A percentile compares a stretch with the other conserved stretches of the same genome.
These are phyloP conservation scores for Trypanosoma lewisi DNA, from an alignment of 208 protist species.

Conservation along the genomic window DNA sequence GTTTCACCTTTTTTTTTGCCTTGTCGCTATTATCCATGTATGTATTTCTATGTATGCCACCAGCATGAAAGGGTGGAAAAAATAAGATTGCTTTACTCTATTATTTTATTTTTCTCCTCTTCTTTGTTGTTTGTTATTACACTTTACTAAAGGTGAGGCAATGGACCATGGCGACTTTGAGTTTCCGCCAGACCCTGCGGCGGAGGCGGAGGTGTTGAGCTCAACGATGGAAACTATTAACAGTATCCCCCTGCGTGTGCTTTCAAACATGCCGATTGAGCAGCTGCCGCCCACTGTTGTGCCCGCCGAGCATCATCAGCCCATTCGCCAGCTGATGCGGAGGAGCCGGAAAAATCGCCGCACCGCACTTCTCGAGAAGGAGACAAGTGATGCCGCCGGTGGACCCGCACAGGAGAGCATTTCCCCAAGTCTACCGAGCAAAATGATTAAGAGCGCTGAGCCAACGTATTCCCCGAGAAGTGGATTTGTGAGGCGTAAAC, in stretches of 20 bases:
- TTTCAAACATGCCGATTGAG: slow-evolving; percentile 64
- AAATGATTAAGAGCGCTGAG: background rate
- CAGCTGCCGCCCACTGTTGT: slow-evolving; percentile 71
- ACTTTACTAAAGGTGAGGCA: background rate
- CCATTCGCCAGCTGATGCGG: slow-evolving; percentile 62
- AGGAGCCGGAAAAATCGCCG: slow-evolving; percentile 10
- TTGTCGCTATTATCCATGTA: background rate
- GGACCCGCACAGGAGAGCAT: background rate
- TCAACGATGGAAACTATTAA: slow-evolving; percentile 1
- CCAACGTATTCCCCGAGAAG: background rate
- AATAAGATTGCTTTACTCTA: slow-evolving; percentile 2
- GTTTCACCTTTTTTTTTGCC: slow-evolving; percentile 4
- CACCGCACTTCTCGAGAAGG: too few species aligned
- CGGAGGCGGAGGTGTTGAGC: slow-evolving; percentile 38
- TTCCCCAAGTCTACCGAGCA: background rate
- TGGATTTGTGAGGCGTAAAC: slow-evolving; percentile 14
- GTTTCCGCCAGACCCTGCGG: slow-evolving; percentile 65
- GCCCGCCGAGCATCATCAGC: slow-evolving; percentile 38
- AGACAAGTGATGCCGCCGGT: background rate
- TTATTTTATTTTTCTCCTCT: slow-evolving; percentile 17
- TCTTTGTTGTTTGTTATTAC: background rate
- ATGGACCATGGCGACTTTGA: slow-evolving; percentile 78
- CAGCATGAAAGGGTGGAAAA: background rate
- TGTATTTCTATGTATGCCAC: slow-evolving; percentile 5
- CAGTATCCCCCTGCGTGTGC: slow-evolving; percentile 42